These are phyloP conservation scores for Cladophialophora psammophila DNA, from an alignment of 2,329 filamentous ascomycete genomes.

Conservation along the genomic window DNA sequence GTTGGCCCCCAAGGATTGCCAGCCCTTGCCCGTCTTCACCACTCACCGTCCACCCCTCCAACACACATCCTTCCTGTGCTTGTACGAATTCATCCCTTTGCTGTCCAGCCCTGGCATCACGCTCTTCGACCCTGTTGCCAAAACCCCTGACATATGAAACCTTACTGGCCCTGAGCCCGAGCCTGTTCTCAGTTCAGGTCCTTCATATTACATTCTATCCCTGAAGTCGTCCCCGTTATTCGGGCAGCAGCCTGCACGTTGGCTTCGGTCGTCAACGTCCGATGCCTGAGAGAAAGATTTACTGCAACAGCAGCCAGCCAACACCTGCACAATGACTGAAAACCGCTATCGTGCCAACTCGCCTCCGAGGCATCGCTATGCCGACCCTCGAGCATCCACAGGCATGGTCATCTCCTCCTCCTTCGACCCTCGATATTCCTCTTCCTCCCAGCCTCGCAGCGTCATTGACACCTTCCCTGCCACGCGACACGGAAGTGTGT, in stretches of 20 bases:
- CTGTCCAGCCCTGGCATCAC: slow-evolving; percentile 12
- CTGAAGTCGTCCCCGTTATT: not conserved
- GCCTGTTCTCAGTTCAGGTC: not conserved
- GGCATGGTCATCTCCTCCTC: slow-evolving; percentile 37
- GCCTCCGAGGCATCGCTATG: slow-evolving; percentile 30
- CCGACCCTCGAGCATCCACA: slow-evolving; percentile 37
- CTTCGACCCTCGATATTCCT: slow-evolving; percentile 37
- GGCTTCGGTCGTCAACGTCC: not conserved
- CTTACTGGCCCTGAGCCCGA: not conserved
- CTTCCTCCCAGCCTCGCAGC: slow-evolving; percentile 27
- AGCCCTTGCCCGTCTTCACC: slow-evolving; percentile 1
- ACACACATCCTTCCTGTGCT: not conserved
- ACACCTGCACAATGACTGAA: slow-evolving; percentile 31
- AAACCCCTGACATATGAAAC: not conserved
- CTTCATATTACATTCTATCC: not conserved
- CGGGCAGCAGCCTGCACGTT: not conserved
- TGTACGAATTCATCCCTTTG: not conserved
- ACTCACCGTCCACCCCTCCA: not conserved
- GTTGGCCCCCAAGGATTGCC: not conserved
- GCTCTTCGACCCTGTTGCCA: not conserved
- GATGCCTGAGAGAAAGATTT: slow-evolving; percentile 19
- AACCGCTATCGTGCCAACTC: slow-evolving; percentile 36
- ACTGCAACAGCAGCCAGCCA: not conserved
- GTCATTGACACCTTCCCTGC: slow-evolving; percentile 29
- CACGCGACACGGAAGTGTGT: slow-evolving; percentile 33